These are phyloP conservation scores for Chlamydomonas sp. DNA, from an alignment of 139 green algal genomes.

Conservation along the genomic window DNA sequence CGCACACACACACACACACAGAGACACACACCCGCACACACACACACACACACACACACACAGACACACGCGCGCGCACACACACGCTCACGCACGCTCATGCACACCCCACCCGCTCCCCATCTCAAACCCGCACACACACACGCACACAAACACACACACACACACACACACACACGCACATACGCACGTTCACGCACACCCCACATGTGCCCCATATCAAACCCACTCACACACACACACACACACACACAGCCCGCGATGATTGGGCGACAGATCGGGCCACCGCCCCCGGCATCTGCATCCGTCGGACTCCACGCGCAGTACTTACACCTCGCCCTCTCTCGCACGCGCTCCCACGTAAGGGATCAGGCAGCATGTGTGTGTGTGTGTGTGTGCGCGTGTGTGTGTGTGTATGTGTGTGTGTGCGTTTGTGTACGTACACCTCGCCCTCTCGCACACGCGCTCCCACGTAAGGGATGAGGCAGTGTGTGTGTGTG, in stretches of 20 bases:
- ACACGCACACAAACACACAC: not conserved
- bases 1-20: too few species aligned
- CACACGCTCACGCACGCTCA: not conserved
- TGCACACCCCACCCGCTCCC: not conserved
- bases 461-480: not conserved
- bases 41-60: too few species aligned
- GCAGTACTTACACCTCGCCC: conserved; percentile 25
- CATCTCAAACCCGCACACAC: not conserved
- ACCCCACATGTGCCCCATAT: not conserved
- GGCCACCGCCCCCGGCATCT: conserved; percentile 19
- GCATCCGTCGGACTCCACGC: conserved; percentile 26
- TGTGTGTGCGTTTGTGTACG: too few species aligned
- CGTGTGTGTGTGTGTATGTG: too few species aligned
- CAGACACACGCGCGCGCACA: not conserved
- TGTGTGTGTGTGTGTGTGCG: conserved; percentile 20
- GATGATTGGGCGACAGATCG: conserved; percentile 29
- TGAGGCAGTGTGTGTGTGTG: not conserved
- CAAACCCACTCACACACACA: not conserved
- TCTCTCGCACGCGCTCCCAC: conserved; percentile 13
- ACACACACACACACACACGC: not conserved
- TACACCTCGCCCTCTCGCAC: too few species aligned
- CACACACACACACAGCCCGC: conserved; percentile 12
- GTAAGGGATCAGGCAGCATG: conserved; percentile 17
- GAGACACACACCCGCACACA: too few species aligned
- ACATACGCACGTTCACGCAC: not conserved